phyloP scores from a whole-genome alignment of 495 filamentous ascomycete species.

The Astrothelium subdiscretum region DNA sequence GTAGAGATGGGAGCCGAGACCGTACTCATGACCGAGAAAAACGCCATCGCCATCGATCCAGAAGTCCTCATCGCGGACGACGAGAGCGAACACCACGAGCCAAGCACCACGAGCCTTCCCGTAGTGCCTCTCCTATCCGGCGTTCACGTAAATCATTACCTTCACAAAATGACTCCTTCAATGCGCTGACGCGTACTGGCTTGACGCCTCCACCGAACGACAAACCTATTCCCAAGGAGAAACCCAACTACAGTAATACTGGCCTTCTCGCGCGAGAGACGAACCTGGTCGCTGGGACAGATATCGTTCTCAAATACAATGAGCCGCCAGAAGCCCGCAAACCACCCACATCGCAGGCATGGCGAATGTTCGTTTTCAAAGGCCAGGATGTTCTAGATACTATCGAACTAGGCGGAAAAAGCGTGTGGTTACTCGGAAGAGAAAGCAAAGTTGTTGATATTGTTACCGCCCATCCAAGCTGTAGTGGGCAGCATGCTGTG shows the following conservation, averaged over 20 bases:
- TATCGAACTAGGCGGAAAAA: slow-evolving; percentile 58
- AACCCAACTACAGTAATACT: slow-evolving; percentile 72
- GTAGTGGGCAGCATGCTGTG: slow-evolving; percentile 89
- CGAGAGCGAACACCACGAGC: slow-evolving; percentile 13
- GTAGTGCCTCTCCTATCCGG: slow-evolving; percentile 9
- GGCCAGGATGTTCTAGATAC: slow-evolving; percentile 66
- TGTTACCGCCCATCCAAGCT: slow-evolving; percentile 76
- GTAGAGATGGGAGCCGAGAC: not conserved
- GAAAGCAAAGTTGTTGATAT: slow-evolving; percentile 73
- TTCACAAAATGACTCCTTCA: slow-evolving; percentile 28
- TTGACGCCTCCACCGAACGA: slow-evolving; percentile 1
- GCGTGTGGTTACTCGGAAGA: slow-evolving; percentile 83
- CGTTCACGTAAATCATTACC: slow-evolving; percentile 21
- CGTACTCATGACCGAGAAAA: not conserved
- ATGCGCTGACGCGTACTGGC: slow-evolving; percentile 8
- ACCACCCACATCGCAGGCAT: slow-evolving; percentile 61
- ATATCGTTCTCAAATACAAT: slow-evolving; percentile 83
- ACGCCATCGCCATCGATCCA: slow-evolving; percentile 7
- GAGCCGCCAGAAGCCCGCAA: slow-evolving; percentile 90
- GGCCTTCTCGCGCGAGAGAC: slow-evolving; percentile 79
- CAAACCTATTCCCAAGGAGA: slow-evolving; percentile 48
- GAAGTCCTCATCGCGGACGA: slow-evolving; percentile 5
- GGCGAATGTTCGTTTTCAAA: slow-evolving; percentile 93
- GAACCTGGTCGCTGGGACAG: slow-evolving; percentile 60
- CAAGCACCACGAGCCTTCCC: slow-evolving; percentile 7